These are phyloP conservation scores for Hordeum vulgare DNA, from an alignment of 176 grass and related monocot species.

Conservation along the genomic window MorexV3_pseudomolecules_assembly NC_058523.1:527016427-527016926, in stretches of 20 bases:
- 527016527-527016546: conserved; percentile 91
- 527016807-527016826: conserved; percentile 91
- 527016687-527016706: neutral
- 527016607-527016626: conserved; percentile 56
- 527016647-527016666: conserved; percentile 19
- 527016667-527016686: neutral
- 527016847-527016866: conserved; percentile 91
- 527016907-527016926: conserved; percentile 84
- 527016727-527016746: conserved; percentile 17
- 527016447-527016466: neutral
- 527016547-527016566: conserved; percentile 90
- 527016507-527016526: conserved; percentile 51
- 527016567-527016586: conserved; percentile 93
- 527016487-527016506: conserved; percentile 10
- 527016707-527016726: conserved; percentile 10
- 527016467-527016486: neutral
- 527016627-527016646: neutral
- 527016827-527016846: conserved; percentile 86
- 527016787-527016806: conserved; percentile 88
- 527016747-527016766: conserved; percentile 92
- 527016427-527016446: neutral
- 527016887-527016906: conserved; percentile 66
- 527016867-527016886: conserved; percentile 89
- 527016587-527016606: conserved; percentile 86
- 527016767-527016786: conserved; percentile 71